Conservation (phyloP, 768 basidiomycete genomes). For the Tremella mesenterica region DNA sequence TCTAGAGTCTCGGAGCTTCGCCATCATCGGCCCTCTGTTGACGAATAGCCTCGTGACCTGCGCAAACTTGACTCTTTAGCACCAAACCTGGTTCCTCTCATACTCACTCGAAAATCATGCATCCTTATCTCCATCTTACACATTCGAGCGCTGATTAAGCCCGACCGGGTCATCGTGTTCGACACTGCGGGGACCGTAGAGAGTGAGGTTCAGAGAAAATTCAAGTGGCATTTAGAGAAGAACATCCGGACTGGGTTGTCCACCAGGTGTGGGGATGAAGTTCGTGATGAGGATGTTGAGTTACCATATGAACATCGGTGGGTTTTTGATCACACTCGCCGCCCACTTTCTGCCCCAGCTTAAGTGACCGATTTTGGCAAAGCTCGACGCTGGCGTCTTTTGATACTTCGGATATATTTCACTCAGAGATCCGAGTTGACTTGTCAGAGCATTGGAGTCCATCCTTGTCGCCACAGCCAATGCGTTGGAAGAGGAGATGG, state of each 20-base stretch:
- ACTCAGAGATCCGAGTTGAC: background rate
- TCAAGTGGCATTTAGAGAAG: constrained; percentile 36
- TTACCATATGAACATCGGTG: constrained; percentile 42
- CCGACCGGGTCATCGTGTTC: constrained; percentile 81
- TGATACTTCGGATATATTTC: too few species aligned
- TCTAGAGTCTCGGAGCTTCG: background rate
- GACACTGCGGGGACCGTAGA: constrained; percentile 70
- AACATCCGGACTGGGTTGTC: constrained; percentile 34
- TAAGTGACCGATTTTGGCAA: background rate
- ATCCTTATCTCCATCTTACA: constrained; percentile 91
- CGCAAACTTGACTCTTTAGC: constrained; percentile 92
- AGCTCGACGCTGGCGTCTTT: too few species aligned
- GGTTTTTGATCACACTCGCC: too few species aligned
- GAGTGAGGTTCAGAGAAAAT: constrained; percentile 26
- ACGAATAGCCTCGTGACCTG: constrained; percentile 73
- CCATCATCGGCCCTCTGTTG: background rate
- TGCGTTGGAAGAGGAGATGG: constrained; percentile 93
- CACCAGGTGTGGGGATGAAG: constrained; percentile 6
- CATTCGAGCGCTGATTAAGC: constrained; percentile 87
- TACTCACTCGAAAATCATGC: constrained; percentile 77
- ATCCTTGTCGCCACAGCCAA: constrained; percentile 82
- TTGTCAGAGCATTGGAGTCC: constrained; percentile 77
- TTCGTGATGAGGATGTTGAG: constrained; percentile 23
- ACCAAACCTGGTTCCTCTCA: constrained; percentile 89
- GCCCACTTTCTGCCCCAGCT: too few species aligned